Evolutionary conservation across 768 basidiomycete species (phyloP).

Genomic region (Mycena pura): DNA sequence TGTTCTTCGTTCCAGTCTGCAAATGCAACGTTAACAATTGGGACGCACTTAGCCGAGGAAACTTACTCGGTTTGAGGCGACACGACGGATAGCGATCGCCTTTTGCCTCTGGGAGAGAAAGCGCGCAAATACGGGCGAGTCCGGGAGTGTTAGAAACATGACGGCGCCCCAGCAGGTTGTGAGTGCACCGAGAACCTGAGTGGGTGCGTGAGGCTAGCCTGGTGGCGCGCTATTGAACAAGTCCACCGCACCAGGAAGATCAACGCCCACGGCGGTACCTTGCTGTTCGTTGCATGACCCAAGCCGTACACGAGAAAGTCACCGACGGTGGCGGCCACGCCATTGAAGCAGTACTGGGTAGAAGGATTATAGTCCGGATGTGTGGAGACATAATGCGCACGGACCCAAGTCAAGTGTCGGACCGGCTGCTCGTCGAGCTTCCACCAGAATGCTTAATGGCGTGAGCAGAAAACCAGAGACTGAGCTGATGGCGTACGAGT

Average conservation of each 20-base stretch:
- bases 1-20: conserved; percentile 42
- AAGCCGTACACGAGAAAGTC: conserved; percentile 35
- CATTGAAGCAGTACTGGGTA: conserved; percentile 26
- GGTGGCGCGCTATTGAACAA: too few species aligned
- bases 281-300: conserved; percentile 29
- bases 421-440: conserved; percentile 35
- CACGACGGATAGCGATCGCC: conserved; percentile 43
- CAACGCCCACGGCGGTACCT: conserved; percentile 35
- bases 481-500: conserved; percentile 24
- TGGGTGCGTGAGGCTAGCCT: too few species aligned
- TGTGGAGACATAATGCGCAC: too few species aligned
- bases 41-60: neutral
- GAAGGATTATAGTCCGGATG: too few species aligned
- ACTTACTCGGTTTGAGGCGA: conserved; percentile 34
- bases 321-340: conserved; percentile 34
- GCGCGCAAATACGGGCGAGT: conserved; percentile 39
- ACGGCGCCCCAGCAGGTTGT: conserved; percentile 35
- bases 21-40: too few species aligned
- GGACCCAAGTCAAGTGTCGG: conserved; percentile 38
- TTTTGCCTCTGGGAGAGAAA: conserved; percentile 40
- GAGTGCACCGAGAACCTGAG: conserved; percentile 30
- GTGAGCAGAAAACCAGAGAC: neutral
- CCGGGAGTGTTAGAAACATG: conserved; percentile 42
- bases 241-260: conserved; percentile 31
- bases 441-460: conserved; percentile 34